A percentile compares a stretch with the other conserved stretches of the same genome.
phyloP scores from a whole-genome alignment of 1,284 basidiomycete species.

The Marasmius fiardii region DNA sequence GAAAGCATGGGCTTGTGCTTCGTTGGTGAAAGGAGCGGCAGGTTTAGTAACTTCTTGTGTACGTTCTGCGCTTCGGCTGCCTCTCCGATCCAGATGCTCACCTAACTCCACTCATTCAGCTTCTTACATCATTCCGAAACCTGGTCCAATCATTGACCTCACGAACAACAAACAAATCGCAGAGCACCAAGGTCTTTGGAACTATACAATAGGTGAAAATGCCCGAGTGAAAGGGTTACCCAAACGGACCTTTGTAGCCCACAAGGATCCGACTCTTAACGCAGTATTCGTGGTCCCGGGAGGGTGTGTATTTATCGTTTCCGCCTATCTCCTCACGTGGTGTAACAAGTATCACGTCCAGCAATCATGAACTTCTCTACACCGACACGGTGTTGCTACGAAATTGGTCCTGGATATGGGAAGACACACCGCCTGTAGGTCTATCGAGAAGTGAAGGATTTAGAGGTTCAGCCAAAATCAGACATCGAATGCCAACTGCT shows the following conservation, averaged over 20 bases:
- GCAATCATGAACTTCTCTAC: slow-evolving; percentile 66
- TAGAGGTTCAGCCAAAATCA: slow-evolving; percentile 58
- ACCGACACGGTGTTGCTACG: slow-evolving; percentile 41
- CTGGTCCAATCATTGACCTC: slow-evolving; percentile 66
- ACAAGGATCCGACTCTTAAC: slow-evolving; percentile 64
- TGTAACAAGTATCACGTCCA: slow-evolving; percentile 22
- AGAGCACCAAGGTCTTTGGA: slow-evolving; percentile 78
- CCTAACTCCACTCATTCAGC: slow-evolving; percentile 38
- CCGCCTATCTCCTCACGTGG: neutral
- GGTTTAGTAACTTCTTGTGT: slow-evolving; percentile 80
- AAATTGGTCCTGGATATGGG: slow-evolving; percentile 78
- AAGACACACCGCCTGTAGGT: slow-evolving; percentile 47
- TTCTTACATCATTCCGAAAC: slow-evolving; percentile 70
- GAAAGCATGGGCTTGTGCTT: slow-evolving; percentile 99
- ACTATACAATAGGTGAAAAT: slow-evolving; percentile 80
- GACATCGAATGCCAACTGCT: slow-evolving; percentile 66
- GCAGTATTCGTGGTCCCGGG: slow-evolving; percentile 76
- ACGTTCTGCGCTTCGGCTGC: slow-evolving; percentile 14
- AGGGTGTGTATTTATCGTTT: slow-evolving; percentile 40
- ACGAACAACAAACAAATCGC: slow-evolving; percentile 54
- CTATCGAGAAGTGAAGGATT: slow-evolving; percentile 43
- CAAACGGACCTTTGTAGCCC: slow-evolving; percentile 71
- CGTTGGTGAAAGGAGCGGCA: slow-evolving; percentile 72
- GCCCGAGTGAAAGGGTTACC: slow-evolving; percentile 65
- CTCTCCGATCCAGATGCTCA: neutral